A percentile compares a stretch with the other conserved stretches of the same genome.
These are phyloP conservation scores for Daldinia eschscholtzii DNA, from an alignment of 2,329 filamentous ascomycete genomes.

Conservation along the genomic window DNA sequence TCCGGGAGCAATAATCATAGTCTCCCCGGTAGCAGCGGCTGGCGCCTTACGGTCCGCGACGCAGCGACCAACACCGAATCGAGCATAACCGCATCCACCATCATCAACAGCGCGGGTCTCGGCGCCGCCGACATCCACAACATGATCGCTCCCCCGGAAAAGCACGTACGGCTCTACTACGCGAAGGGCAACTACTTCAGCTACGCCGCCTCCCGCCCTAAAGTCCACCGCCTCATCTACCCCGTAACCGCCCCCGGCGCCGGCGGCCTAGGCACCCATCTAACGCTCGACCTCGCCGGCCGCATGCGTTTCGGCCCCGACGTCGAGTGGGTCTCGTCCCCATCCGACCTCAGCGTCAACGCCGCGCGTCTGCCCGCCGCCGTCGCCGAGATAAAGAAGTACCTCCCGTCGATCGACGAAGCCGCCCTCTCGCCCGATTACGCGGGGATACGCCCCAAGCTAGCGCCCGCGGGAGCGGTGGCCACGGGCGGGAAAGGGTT, in stretches of 20 bases:
- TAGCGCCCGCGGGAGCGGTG: slow-evolving; percentile 71
- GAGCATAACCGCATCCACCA: slow-evolving; percentile 77
- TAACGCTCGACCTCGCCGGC: slow-evolving; percentile 89
- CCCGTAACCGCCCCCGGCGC: slow-evolving; percentile 85
- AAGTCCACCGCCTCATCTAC: slow-evolving; percentile 82
- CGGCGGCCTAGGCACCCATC: slow-evolving; percentile 89
- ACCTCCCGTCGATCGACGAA: slow-evolving; percentile 80
- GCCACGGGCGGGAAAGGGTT: slow-evolving; percentile 74
- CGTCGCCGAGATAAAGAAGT: slow-evolving; percentile 79
- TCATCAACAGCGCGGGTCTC: slow-evolving; percentile 90
- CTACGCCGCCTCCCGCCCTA: slow-evolving; percentile 75
- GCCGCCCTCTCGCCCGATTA: slow-evolving; percentile 82
- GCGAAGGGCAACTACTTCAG: slow-evolving; percentile 97
- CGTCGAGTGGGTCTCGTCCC: slow-evolving; percentile 87
- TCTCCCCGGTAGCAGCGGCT: slow-evolving; percentile 69
- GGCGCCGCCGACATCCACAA: slow-evolving; percentile 83
- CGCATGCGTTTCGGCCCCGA: slow-evolving; percentile 93
- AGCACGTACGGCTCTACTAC: slow-evolving; percentile 75
- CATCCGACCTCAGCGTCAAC: slow-evolving; percentile 77
- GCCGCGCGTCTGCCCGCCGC: slow-evolving; percentile 73
- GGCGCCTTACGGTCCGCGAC: slow-evolving; percentile 72
- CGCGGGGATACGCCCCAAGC: slow-evolving; percentile 90
- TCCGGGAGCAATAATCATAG: not conserved
- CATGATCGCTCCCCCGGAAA: slow-evolving; percentile 74
- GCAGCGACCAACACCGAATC: slow-evolving; percentile 60